A percentile compares a stretch with the other conserved stretches of the same genome.
Evolutionary conservation across 1,139 yeast genomes (phyloP).

Genomic region (Magnusiomyces suaveolens): DNA sequence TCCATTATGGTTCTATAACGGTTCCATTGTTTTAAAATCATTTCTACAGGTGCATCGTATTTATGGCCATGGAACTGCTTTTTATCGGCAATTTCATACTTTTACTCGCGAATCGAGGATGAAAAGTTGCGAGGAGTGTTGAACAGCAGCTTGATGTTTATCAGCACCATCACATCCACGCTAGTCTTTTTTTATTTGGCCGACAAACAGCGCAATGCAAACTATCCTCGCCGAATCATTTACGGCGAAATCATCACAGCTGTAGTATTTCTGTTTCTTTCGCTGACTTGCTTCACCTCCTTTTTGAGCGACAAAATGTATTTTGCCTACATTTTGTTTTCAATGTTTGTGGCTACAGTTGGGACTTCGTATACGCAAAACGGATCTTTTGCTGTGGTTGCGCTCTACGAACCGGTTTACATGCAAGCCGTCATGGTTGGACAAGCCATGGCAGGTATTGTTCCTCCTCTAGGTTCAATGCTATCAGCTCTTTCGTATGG

Average conservation of each 20-base stretch:
- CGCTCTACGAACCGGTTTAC: conserved; percentile 64
- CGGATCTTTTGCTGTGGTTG: conserved; percentile 82
- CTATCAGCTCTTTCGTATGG: conserved; percentile 37
- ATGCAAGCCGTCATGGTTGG: conserved; percentile 92
- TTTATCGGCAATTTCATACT: conserved; percentile 76
- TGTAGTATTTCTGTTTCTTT: conserved; percentile 41
- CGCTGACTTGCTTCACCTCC: conserved; percentile 30
- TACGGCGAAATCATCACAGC: conserved; percentile 52
- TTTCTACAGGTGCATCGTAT: conserved; percentile 19
- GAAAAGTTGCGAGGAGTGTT: conserved; percentile 38
- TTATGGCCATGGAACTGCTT: conserved; percentile 98
- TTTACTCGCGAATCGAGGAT: conserved; percentile 43
- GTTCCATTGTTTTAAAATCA: conserved; percentile 6
- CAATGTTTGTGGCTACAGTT: conserved; percentile 36
- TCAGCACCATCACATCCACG: conserved; percentile 66
- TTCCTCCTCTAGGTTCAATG: conserved; percentile 73
- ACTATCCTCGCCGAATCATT: conserved; percentile 51
- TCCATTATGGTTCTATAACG: no score
- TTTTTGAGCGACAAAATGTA: conserved; percentile 36
- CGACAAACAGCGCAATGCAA: conserved; percentile 52
- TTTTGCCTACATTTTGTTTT: conserved; percentile 38
- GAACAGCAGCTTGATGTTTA: conserved; percentile 83
- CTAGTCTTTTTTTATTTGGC: conserved; percentile 55
- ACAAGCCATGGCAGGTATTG: conserved; percentile 85
- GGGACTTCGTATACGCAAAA: conserved; percentile 68